A percentile compares a stretch with the other conserved stretches of the same genome.
Evolutionary conservation across 805 yeast species (phyloP).

Genomic region (Yarrowia sp.): DNA sequence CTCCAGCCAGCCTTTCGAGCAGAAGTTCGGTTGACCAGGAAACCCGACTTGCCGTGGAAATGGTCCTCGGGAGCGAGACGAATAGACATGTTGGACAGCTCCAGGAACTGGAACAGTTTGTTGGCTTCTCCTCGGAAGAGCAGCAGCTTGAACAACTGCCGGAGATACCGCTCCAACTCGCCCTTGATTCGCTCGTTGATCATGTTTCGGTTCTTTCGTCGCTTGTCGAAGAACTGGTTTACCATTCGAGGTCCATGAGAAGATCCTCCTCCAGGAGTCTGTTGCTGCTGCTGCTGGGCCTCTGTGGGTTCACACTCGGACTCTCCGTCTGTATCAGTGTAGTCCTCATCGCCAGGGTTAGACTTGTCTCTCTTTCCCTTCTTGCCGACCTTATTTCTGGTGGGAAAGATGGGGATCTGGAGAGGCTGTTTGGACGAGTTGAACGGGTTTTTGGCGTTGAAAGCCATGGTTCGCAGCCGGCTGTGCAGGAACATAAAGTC

Average conservation of each 20-base stretch:
- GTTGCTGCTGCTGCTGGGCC: background rate
- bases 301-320: slow-evolving; percentile 4
- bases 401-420: slow-evolving; percentile 57
- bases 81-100: slow-evolving; percentile 86
- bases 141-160: slow-evolving; percentile 62
- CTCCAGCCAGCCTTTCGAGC: slow-evolving; percentile 95
- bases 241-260: slow-evolving; percentile 22
- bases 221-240: slow-evolving; percentile 35
- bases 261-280: background rate
- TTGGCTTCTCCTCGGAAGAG: slow-evolving; percentile 82
- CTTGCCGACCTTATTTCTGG: slow-evolving; percentile 43
- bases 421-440: slow-evolving; percentile 43
- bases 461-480: slow-evolving; percentile 62
- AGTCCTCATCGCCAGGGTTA: slow-evolving; percentile 12
- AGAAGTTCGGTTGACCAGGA: slow-evolving; percentile 75
- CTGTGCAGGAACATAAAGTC: slow-evolving; percentile 78
- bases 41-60: slow-evolving; percentile 88
- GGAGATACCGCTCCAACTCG: slow-evolving; percentile 70
- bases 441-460: slow-evolving; percentile 52
- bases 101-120: slow-evolving; percentile 83
- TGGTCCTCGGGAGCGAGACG: slow-evolving; percentile 81
- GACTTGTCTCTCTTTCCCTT: slow-evolving; percentile 9
- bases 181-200: slow-evolving; percentile 41
- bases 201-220: slow-evolving; percentile 9
- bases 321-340: slow-evolving; percentile 20